These are phyloP conservation scores for Pyrenophora seminiperda DNA, from an alignment of 2,329 filamentous ascomycete species.

Conservation along the genomic window DNA sequence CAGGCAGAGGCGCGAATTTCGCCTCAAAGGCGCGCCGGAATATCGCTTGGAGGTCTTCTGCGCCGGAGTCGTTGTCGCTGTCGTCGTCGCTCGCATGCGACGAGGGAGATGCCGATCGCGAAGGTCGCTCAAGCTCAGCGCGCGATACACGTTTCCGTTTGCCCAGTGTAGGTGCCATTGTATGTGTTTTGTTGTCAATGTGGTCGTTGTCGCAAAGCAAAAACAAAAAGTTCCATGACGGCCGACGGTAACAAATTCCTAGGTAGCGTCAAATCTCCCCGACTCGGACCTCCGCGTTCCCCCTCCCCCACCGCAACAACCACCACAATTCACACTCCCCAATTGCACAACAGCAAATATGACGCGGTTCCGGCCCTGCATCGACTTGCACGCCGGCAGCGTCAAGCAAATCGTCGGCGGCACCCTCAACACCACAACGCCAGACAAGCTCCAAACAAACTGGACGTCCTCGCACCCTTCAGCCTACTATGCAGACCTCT, in stretches of 20 bases:
- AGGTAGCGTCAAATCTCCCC: constrained; percentile 23
- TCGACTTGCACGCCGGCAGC: constrained; percentile 94
- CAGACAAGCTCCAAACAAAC: constrained; percentile 75
- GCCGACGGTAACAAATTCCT: constrained; percentile 5
- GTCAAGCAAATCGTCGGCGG: constrained; percentile 99
- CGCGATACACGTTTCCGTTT: constrained; percentile 54
- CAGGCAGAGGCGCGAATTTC: constrained; percentile 75
- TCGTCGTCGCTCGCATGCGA: constrained; percentile 34
- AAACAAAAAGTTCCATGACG: constrained; percentile 12
- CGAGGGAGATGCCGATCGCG: constrained; percentile 36
- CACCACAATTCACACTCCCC: not conserved
- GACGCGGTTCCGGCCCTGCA: constrained; percentile 95
- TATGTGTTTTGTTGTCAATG: not conserved
- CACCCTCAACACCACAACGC: constrained; percentile 63
- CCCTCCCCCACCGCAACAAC: constrained; percentile 24
- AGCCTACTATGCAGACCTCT: constrained; percentile 79
- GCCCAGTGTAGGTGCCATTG: constrained; percentile 50
- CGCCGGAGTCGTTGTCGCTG: constrained; percentile 38
- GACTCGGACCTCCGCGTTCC: constrained; percentile 29
- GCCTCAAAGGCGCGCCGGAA: constrained; percentile 87
- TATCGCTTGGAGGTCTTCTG: constrained; percentile 69
- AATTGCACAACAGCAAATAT: constrained; percentile 54
- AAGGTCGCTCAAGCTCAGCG: constrained; percentile 35
- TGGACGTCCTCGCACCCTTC: constrained; percentile 86
- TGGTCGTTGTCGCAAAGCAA: not conserved